These are phyloP conservation scores for Tolypocladium endophyticum DNA, from an alignment of 2,329 filamentous ascomycete genomes.

Conservation along the genomic window DNA sequence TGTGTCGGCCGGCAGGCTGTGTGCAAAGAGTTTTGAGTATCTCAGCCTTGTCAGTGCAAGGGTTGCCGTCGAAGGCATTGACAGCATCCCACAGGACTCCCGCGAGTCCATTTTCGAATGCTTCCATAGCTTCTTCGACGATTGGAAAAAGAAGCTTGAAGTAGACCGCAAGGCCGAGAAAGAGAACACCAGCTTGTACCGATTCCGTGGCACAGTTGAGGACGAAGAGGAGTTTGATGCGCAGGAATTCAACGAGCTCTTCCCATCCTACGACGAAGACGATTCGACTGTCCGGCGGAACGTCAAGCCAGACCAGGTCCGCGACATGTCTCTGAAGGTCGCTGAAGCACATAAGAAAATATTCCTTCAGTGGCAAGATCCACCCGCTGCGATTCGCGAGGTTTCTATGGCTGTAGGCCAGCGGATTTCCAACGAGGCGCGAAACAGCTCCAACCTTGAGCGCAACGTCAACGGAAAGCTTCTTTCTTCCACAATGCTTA, in stretches of 20 bases:
- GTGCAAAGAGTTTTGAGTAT: constrained; percentile 29
- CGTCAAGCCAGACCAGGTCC: constrained; percentile 30
- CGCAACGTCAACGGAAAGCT: constrained; percentile 39
- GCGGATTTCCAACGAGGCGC: constrained; percentile 18
- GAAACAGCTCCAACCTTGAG: constrained; percentile 16
- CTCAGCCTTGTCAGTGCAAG: constrained; percentile 23
- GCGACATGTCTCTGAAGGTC: constrained; percentile 48
- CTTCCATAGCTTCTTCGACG: constrained; percentile 62
- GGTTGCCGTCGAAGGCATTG: constrained; percentile 36
- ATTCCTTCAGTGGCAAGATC: constrained; percentile 32
- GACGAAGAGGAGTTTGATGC: constrained; percentile 66
- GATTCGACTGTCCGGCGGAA: constrained; percentile 20
- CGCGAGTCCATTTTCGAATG: constrained; percentile 51
- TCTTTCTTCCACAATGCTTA: constrained; percentile 55
- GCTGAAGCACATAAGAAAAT: constrained; percentile 48
- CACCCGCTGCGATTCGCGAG: constrained; percentile 29
- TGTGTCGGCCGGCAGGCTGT: constrained; percentile 8
- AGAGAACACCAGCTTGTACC: constrained; percentile 67
- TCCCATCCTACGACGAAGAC: constrained; percentile 60
- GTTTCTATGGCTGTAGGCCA: constrained; percentile 34
- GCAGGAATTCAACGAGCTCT: constrained; percentile 68
- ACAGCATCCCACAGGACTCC: constrained; percentile 26
- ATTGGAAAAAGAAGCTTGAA: constrained; percentile 71
- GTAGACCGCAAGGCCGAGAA: constrained; percentile 67
- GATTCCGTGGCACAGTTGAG: constrained; percentile 67